Evolutionary conservation across 2,329 filamentous ascomycete genomes (phyloP).

Genomic region (Talaromyces islandicus): DNA sequence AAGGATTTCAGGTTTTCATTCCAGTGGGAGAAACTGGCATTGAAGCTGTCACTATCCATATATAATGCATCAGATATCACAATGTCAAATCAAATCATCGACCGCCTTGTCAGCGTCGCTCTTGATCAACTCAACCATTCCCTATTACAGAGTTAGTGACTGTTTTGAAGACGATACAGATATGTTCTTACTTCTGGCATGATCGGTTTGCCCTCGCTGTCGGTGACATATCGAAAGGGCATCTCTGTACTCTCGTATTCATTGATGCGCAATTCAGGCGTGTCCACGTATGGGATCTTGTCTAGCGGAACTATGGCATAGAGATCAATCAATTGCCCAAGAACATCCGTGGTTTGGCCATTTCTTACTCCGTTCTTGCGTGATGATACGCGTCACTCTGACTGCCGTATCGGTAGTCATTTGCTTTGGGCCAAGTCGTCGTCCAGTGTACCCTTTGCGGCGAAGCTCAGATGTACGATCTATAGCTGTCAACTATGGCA

Average conservation of each 20-base stretch:
- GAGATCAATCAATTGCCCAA: not conserved
- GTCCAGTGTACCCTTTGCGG: constrained; percentile 84
- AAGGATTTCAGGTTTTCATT: not conserved
- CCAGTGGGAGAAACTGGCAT: not conserved
- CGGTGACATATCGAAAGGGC: constrained; percentile 93
- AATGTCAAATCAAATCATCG: constrained; percentile 66
- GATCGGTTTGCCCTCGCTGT: constrained; percentile 67
- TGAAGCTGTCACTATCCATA: not conserved
- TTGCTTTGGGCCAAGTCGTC: constrained; percentile 83
- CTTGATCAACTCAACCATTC: constrained; percentile 90
- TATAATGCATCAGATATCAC: not conserved
- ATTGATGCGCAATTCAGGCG: constrained; percentile 83
- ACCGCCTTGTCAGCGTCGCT: constrained; percentile 91
- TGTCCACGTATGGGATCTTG: constrained; percentile 75
- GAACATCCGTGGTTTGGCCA: not conserved
- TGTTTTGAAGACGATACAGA: not conserved
- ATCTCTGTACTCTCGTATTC: constrained; percentile 93
- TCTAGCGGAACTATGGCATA: constrained; percentile 61
- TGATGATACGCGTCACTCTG: constrained; percentile 81
- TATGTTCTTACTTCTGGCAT: constrained; percentile 73
- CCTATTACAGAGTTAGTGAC: constrained; percentile 46
- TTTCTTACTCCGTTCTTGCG: constrained; percentile 69
- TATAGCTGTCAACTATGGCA: constrained; percentile 29
- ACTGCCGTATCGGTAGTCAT: constrained; percentile 99
- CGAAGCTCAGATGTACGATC: constrained; percentile 94